Percentiles rank a stretch among this genome's conserved stretches.
These are phyloP conservation scores for Kwoniella dendrophila DNA, from an alignment of 768 basidiomycete species.

Conservation along the genomic window DNA sequence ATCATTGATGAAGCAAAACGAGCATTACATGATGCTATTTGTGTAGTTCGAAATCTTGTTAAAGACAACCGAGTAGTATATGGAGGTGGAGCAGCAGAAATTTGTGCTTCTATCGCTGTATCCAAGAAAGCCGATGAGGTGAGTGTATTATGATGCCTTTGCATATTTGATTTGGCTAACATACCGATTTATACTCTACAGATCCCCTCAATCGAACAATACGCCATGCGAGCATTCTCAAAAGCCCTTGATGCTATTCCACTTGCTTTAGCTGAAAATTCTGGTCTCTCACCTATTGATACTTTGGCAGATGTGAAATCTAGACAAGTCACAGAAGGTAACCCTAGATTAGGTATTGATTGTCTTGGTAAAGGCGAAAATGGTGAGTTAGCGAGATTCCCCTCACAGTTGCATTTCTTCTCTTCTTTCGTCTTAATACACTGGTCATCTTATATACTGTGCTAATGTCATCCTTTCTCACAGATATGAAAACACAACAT, in stretches of 20 bases:
- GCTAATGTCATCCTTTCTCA: neutral
- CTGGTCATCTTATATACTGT: slow-evolving; percentile 1
- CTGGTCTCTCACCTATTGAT: slow-evolving; percentile 92
- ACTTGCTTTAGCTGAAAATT: slow-evolving; percentile 95
- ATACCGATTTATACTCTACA: slow-evolving; percentile 47
- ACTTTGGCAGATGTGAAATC: slow-evolving; percentile 95
- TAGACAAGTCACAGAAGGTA: slow-evolving; percentile 80
- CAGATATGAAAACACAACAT: slow-evolving; percentile 97
- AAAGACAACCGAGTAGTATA: slow-evolving; percentile 96
- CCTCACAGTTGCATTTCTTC: neutral
- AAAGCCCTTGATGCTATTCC: slow-evolving; percentile 94
- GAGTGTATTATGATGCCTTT: slow-evolving; percentile 24
- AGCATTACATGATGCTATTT: slow-evolving; percentile 95
- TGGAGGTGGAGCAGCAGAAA: slow-evolving; percentile 97
- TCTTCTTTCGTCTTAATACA: neutral
- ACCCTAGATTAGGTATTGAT: slow-evolving; percentile 87
- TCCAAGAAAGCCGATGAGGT: slow-evolving; percentile 93
- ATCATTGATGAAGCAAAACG: slow-evolving; percentile 99
- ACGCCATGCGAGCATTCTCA: slow-evolving; percentile 99
- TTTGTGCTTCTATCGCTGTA: slow-evolving; percentile 90
- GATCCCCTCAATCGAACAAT: slow-evolving; percentile 98
- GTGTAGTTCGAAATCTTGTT: slow-evolving; percentile 92
- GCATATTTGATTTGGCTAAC: neutral
- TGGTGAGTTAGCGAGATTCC: slow-evolving; percentile 61
- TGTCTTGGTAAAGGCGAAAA: slow-evolving; percentile 83